Evolutionary conservation across 495 filamentous ascomycete genomes (phyloP).

Genomic region (Tuber indicum): DNA sequence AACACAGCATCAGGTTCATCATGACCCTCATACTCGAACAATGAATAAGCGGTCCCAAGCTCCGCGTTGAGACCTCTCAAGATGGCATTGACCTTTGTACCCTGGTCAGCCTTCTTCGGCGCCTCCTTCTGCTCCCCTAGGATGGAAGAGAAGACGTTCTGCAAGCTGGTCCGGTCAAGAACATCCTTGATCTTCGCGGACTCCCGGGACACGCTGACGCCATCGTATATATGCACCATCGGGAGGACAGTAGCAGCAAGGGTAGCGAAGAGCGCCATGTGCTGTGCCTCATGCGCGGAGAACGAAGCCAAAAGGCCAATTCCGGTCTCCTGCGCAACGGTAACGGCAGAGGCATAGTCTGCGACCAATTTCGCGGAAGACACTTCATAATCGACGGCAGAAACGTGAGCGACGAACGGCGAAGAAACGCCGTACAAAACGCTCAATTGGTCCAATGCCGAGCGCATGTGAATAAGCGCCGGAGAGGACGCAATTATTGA

Average conservation of each 20-base stretch:
- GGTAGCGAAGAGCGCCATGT: slow-evolving; percentile 88
- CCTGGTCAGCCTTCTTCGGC: slow-evolving; percentile 65
- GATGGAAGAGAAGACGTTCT: slow-evolving; percentile 63
- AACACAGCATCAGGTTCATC: slow-evolving; percentile 66
- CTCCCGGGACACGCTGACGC: slow-evolving; percentile 76
- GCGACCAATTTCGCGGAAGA: slow-evolving; percentile 61
- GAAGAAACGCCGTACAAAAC: slow-evolving; percentile 82
- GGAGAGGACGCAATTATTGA: slow-evolving; percentile 77
- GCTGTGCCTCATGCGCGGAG: slow-evolving; percentile 84
- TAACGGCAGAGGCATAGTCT: slow-evolving; percentile 76
- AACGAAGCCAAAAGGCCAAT: slow-evolving; percentile 76
- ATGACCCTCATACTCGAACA: slow-evolving; percentile 94
- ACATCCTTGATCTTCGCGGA: slow-evolving; percentile 79
- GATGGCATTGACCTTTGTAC: slow-evolving; percentile 66
- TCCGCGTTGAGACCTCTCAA: slow-evolving; percentile 81
- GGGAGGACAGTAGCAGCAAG: slow-evolving; percentile 72
- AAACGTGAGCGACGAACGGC: slow-evolving; percentile 86
- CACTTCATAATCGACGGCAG: slow-evolving; percentile 80
- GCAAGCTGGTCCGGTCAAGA: slow-evolving; percentile 64
- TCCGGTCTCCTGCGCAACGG: slow-evolving; percentile 84
- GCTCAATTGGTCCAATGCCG: slow-evolving; percentile 82
- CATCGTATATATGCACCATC: slow-evolving; percentile 87
- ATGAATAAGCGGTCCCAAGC: slow-evolving; percentile 82
- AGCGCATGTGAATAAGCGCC: slow-evolving; percentile 69
- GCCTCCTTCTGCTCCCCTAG: slow-evolving; percentile 51